Evolutionary conservation across 2,329 filamentous ascomycete genomes (phyloP), one percentile per base, ranked within the genome.

Genomic region (Salinomyces thailandicus): DNA sequence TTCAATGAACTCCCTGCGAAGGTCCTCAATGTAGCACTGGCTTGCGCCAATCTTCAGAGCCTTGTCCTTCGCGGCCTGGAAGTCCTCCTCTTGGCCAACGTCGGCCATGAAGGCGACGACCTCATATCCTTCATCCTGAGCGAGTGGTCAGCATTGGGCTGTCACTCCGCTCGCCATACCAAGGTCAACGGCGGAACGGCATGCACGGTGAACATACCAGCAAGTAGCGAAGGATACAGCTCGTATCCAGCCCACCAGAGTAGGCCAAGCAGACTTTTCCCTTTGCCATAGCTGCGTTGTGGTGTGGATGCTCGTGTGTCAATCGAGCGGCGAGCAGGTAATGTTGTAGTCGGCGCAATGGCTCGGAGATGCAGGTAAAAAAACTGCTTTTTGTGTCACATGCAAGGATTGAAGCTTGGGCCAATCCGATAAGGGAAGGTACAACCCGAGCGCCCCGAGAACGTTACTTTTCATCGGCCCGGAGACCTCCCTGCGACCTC

Each of bases 41-140:
- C 73, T 66, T 15, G 80, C 80, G 52, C 80, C 80, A 45, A 84
- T 73, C 61, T 73, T 72, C 45, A 75, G 55, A 37, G 80, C 81
- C 72, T 87, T 86, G 56, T 73, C 71, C 63, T 81, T 74, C 40
- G 81, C 83, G 41, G 71, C 79, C 31, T 74, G 72, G 57, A 75
- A 86, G 63, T 85, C 79, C 64, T 86, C 81, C 63, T 62, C 60
- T 41, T 61, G 58, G 31, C 57, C 58, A 49, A 84, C 75, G 62
- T 85, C 71, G 64, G 79, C 80, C 58, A 81, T 69, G 60, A 78
- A 80, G 62, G 71, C 75, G 49, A 80, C 69, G 47, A 81, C 78
- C 51, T 73, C 70, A 53, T 75, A 75, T 39, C 64, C 69, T 54
- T 74, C 59, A 54, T 74, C 69, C 54, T 57, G 2, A 7, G 13